Evolutionary conservation across 2,329 filamentous ascomycete species (phyloP), one percentile per base, ranked within the genome.

Genomic region (Pestalotiopsis fici): DNA sequence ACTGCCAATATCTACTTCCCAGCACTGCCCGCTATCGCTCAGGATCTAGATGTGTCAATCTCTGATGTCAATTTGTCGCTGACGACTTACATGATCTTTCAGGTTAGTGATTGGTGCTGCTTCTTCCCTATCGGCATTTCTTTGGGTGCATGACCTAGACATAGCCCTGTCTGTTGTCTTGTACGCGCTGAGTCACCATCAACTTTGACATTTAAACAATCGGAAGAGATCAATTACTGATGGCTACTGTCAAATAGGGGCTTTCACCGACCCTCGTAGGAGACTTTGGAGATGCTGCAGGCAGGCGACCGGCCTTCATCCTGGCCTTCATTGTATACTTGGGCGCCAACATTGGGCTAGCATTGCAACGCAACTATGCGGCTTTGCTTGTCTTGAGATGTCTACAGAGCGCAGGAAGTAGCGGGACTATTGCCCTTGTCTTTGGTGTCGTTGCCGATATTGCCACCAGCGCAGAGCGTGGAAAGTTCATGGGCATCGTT

Each of bases 371-470:
- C 35, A 82, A 85, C 73, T 90, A 87, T 67, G 81, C 83, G 0
- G 86, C 88, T 0, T 78, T 92, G 23, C 74, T 92, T 37, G 80
- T 91, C 2, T 78, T 92, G 9, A 84, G 90, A 0, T 88, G 87
- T 78, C 67, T 91, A 3, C 90, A 92, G 73, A 89, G 87, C 37
- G 83, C 83, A 0, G 90, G 91, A 0, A 91, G 87, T 74, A 90
- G 88, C 71, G 89, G 89, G 0, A 91, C 91, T 0, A 83, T 94
- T n/a, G 90, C 92, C 0, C 82, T 96, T 1, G 88, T 88, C 0
- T 91, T 87, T 69, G 93, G 89, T 2, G 88, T 94, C 1, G 87
- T 95, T 15, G 90, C 91, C 0, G 93, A 96, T 72, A 85, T 94
- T 4, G 85, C 90, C 0, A 88, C 90, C 0, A 89, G 86, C 59